These are phyloP conservation scores for Fusarium mangiferae DNA, from an alignment of 2,329 filamentous ascomycete species.

Conservation along the genomic window DNA sequence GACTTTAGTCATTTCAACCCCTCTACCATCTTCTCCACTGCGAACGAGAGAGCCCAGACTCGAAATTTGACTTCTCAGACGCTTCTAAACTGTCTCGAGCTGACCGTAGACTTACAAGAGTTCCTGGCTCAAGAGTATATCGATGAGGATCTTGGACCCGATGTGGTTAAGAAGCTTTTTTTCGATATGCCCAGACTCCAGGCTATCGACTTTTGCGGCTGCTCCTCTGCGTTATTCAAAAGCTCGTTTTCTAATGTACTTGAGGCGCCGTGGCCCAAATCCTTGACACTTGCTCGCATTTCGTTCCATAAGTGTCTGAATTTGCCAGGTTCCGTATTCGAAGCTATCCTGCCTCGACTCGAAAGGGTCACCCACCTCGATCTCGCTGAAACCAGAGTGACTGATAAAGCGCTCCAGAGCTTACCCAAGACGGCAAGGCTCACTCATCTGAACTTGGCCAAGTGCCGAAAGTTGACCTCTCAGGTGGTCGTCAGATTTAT, in stretches of 20 bases:
- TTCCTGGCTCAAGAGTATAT: constrained; percentile 86
- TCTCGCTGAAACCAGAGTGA: constrained; percentile 81
- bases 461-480: constrained; percentile 76
- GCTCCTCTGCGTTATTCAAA: constrained; percentile 74
- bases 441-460: constrained; percentile 81
- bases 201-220: constrained; percentile 81
- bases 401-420: constrained; percentile 73
- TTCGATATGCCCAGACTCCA: constrained; percentile 71
- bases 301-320: constrained; percentile 83
- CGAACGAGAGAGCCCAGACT: constrained; percentile 77
- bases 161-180: constrained; percentile 77
- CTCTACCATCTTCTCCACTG: constrained; percentile 78
- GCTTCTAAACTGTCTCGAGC: constrained; percentile 74
- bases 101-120: constrained; percentile 79
- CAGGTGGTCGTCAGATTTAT: constrained; percentile 76
- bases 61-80: constrained; percentile 80
- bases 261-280: constrained; percentile 61
- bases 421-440: constrained; percentile 77
- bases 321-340: constrained; percentile 73
- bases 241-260: constrained; percentile 70
- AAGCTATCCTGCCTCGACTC: constrained; percentile 76
- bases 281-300: constrained; percentile 71
- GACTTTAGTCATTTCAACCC: constrained; percentile 91
- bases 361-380: constrained; percentile 78
- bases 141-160: constrained; percentile 75